These are phyloP conservation scores for Hemisphaericaspora lyxosophila DNA, from an alignment of 1,139 yeast species.

Conservation along the genomic window DNA sequence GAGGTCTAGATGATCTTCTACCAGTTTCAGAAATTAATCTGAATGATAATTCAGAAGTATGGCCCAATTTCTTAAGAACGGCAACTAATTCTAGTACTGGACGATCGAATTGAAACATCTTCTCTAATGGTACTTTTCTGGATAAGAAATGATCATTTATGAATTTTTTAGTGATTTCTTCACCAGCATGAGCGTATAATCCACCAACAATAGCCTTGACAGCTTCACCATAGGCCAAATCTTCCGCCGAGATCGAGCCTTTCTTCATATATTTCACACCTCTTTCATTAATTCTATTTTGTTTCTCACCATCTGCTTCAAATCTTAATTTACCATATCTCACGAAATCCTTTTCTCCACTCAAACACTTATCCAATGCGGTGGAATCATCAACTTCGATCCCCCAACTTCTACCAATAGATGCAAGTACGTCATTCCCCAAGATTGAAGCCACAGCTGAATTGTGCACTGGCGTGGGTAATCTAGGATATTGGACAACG, in stretches of 20 bases:
- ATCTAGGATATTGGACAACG: conserved; percentile 77
- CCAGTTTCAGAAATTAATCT: conserved; percentile 93
- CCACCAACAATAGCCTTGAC: conserved; percentile 76
- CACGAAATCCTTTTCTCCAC: conserved; percentile 65
- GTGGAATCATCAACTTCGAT: conserved; percentile 70
- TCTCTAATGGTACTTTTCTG: conserved; percentile 69
- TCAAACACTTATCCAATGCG: conserved; percentile 64
- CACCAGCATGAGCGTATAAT: conserved; percentile 65
- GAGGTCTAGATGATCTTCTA: conserved; percentile 78
- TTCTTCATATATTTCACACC: conserved; percentile 41
- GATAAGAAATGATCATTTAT: conserved; percentile 73
- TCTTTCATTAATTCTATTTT: conserved; percentile 41
- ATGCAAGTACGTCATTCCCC: conserved; percentile 62
- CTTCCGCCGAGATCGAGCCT: conserved; percentile 23
- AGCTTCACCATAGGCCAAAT: conserved; percentile 52
- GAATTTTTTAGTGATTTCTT: conserved; percentile 59
- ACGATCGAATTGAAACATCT: conserved; percentile 75
- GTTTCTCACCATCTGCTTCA: conserved; percentile 29
- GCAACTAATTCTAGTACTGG: conserved; percentile 85
- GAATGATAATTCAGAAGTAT: conserved; percentile 68
- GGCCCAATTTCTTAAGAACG: conserved; percentile 75
- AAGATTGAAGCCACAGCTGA: conserved; percentile 72
- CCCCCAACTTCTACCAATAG: conserved; percentile 82
- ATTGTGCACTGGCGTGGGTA: conserved; percentile 77
- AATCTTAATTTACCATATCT: conserved; percentile 67